phyloP scores from a whole-genome alignment of 176 grass and related monocot genomes.

The Rhipidocladum racemiflorum region DNA sequence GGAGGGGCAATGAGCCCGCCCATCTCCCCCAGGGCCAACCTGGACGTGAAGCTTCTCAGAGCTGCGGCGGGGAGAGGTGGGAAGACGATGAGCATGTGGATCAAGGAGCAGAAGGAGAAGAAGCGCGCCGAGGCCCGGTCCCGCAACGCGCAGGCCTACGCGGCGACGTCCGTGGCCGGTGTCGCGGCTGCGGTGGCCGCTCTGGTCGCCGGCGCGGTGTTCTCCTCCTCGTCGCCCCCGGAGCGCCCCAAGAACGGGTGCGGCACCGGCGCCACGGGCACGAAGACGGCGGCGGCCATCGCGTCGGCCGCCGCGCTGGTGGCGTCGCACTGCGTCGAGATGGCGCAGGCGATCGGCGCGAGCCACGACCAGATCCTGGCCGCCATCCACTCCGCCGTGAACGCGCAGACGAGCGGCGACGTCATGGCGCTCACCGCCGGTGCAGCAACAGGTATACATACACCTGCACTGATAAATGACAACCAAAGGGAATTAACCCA shows the following conservation, averaged over 20 bases:
- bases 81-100: constrained; percentile 77
- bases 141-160: constrained; percentile 79
- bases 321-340: constrained; percentile 94
- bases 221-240: constrained; percentile 28
- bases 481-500: background rate
- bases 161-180: constrained; percentile 79
- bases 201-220: constrained; percentile 72
- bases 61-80: constrained; percentile 34
- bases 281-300: constrained; percentile 62
- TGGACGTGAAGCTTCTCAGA: constrained; percentile 62
- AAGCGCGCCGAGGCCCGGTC: constrained; percentile 78
- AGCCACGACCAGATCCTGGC: constrained; percentile 75
- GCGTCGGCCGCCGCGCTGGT: constrained; percentile 78
- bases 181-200: constrained; percentile 85
- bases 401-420: constrained; percentile 80
- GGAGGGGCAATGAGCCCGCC: constrained; percentile 41
- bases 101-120: constrained; percentile 96
- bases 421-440: constrained; percentile 88
- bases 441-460: constrained; percentile 57
- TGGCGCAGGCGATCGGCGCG: constrained; percentile 80
- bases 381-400: constrained; percentile 79
- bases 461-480: background rate
- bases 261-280: background rate
- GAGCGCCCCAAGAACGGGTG: constrained; percentile 35
- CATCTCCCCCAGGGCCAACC: constrained; percentile 58